These are phyloP conservation scores for Clavariopsis aquatica DNA, from an alignment of 495 filamentous ascomycete genomes.

Conservation along the genomic window DNA sequence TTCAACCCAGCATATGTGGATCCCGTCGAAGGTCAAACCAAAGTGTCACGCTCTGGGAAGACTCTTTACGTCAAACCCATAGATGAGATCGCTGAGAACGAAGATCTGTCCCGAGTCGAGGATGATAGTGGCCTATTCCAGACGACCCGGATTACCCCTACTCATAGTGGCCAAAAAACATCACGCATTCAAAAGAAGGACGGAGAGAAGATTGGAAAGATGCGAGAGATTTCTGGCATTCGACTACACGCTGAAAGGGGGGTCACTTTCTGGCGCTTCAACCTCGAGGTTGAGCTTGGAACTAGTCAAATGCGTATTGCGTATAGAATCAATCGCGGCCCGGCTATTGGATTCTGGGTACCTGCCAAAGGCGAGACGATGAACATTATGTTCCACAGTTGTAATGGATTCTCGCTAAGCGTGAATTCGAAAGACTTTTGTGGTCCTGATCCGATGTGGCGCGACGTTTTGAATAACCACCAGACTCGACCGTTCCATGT, in stretches of 20 bases:
- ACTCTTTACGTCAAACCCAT: constrained; percentile 82
- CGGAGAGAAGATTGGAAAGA: constrained; percentile 73
- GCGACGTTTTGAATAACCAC: constrained; percentile 90
- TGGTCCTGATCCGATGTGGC: constrained; percentile 95
- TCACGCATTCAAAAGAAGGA: constrained; percentile 48
- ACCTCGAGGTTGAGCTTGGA: constrained; percentile 83
- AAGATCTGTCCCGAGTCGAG: constrained; percentile 73
- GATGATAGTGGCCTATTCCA: constrained; percentile 83
- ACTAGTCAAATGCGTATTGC: constrained; percentile 78
- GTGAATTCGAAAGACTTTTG: constrained; percentile 76
- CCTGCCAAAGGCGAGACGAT: constrained; percentile 81
- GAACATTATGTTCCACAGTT: constrained; percentile 98
- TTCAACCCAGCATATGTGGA: constrained; percentile 82
- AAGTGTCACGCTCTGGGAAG: constrained; percentile 75
- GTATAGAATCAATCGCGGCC: constrained; percentile 91
- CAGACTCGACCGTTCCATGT: constrained; percentile 94
- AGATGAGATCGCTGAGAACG: constrained; percentile 71
- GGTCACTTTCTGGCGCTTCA: constrained; percentile 96
- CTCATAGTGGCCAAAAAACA: constrained; percentile 44
- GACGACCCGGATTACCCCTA: constrained; percentile 46
- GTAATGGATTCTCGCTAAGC: constrained; percentile 88
- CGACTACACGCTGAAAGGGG: constrained; percentile 83
- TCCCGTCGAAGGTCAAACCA: constrained; percentile 82
- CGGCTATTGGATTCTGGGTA: constrained; percentile 91
- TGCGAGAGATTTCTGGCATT: constrained; percentile 75